Conservation (phyloP, 176 grass and related monocot species). For the Oryza coarctata region DNA sequence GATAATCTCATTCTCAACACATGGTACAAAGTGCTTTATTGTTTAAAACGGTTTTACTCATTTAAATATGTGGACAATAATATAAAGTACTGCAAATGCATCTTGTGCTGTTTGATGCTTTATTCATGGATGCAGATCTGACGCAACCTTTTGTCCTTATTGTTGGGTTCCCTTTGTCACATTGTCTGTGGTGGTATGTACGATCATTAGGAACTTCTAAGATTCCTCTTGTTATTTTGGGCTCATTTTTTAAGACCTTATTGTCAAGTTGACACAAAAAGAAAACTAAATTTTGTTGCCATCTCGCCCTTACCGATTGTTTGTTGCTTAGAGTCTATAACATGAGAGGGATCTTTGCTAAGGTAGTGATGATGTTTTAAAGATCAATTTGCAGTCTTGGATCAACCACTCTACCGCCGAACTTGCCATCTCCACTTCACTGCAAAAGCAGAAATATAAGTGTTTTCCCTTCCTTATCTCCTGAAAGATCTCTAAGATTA, state of each 20-base stretch:
- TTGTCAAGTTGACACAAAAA: conserved; percentile 10
- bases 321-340: background rate
- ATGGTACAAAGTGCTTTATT: background rate
- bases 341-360: background rate
- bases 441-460: conserved; percentile 37
- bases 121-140: conserved; percentile 4
- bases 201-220: background rate
- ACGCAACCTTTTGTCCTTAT: conserved; percentile 25
- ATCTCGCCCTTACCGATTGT: conserved; percentile 8
- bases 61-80: conserved; percentile 4
- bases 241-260: conserved; percentile 3
- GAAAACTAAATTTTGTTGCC: conserved; percentile 11
- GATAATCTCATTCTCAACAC: background rate
- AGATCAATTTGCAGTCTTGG: background rate
- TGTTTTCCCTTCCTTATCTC: background rate
- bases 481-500: background rate
- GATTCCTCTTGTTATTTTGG: background rate
- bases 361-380: background rate
- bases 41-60: background rate
- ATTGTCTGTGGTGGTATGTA: conserved; percentile 13
- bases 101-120: background rate
- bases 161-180: conserved; percentile 22
- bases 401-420: background rate
- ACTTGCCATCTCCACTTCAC: background rate
- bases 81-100: background rate